Evolutionary conservation across 352 stramenopile species (phyloP), one percentile per base, ranked within the genome.

Genomic region (Phytopythium helicoides): DNA sequence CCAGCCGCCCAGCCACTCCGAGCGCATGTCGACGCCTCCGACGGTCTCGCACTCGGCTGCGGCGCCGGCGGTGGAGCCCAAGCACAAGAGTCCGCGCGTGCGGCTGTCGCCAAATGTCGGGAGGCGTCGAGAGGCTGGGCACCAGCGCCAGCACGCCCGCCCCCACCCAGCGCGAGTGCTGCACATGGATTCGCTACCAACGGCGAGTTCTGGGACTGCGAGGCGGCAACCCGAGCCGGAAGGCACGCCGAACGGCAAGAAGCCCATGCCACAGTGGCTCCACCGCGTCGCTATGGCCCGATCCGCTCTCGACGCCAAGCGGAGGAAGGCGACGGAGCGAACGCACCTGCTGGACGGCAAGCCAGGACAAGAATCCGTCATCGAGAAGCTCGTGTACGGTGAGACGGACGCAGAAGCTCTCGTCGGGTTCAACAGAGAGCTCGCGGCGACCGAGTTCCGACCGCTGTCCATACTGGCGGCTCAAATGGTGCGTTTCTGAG

Each of bases 401-500:
- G 28, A 19, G 1, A 16, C 18, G 16, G 28, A 28, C 26, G n/a
- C 23, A 7, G 26, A 26, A 18, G 46, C 25, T 2, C 31, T 42
- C 28, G 10, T 22, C n/a, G 46, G 46, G 3, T 33, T 41, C 46
- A 41, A 21, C 46, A 33, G 26, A 21, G 46, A 18, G 46, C 46
- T 52, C 28, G 46, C 31, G 31, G 22, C 31, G 10, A 31, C 23
- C 46, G 46, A 52, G 46, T 33, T 52, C 19, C 46, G 33, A 3
- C 28, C 46, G 46, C 46, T 52, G 16, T 41, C 31, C 3, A 28
- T 41, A 8, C 46, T 52, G 10, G 46, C 46, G 10, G n/a, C 31
- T 21, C 46, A 52, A 52, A 52, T 52, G 46, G 46, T 52, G 46
- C 28, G 46, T 41, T 22, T 3, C 45, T 25, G 26, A 10, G 28